phyloP scores from a whole-genome alignment of 352 stramenopile genomes.

The Pythium folliculosum region DNA sequence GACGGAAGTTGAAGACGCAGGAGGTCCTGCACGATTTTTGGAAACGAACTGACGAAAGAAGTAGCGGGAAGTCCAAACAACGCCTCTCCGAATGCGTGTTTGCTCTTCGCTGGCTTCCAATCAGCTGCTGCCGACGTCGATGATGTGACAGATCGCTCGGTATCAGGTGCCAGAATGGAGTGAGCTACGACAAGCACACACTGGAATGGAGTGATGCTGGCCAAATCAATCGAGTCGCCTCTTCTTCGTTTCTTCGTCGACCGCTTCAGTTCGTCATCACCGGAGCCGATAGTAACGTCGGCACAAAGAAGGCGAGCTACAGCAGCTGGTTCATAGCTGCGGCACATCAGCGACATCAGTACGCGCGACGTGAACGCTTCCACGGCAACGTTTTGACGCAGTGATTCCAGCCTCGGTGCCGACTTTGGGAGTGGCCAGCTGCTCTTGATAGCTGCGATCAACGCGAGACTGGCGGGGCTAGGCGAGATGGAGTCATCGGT shows the following conservation, averaged over 20 bases:
- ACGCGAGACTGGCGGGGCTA: constrained; percentile 17
- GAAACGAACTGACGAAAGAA: constrained; percentile 14
- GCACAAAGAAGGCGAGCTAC: constrained; percentile 8
- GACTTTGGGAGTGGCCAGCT: constrained; percentile 11
- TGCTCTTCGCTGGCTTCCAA: constrained; percentile 7
- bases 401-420: constrained; percentile 10
- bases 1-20: constrained; percentile 28
- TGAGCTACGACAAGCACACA: constrained; percentile 12
- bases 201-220: constrained; percentile 11
- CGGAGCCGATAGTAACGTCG: background rate
- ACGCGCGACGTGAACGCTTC: constrained; percentile 26
- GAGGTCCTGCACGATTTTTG: constrained; percentile 21
- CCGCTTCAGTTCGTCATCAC: background rate
- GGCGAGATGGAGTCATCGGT: constrained; percentile 1
- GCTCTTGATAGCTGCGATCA: constrained; percentile 15
- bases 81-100: constrained; percentile 5
- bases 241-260: constrained; percentile 28
- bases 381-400: constrained; percentile 7
- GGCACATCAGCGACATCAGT: constrained; percentile 18
- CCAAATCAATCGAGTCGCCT: constrained; percentile 23
- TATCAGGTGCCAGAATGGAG: constrained; percentile 8
- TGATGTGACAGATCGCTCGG: background rate
- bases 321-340: constrained; percentile 2
- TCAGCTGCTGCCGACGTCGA: background rate
- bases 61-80: constrained; percentile 10